Conservation (phyloP, 352 stramenopile genomes). For the Pythium chondricola region DNA sequence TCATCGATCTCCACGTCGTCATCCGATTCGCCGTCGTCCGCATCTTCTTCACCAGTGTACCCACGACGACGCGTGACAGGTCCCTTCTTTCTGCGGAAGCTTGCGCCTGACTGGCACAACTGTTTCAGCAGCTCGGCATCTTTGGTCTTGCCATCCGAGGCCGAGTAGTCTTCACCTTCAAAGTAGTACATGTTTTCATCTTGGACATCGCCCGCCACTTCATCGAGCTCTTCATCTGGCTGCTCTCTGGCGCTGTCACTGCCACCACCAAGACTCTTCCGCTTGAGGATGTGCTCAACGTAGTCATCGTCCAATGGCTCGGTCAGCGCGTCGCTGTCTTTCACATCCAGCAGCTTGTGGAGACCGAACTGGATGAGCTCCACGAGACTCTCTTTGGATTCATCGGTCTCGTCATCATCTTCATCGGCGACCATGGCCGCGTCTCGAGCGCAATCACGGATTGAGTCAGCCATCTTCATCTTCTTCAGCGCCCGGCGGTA, state of each 20-base stretch:
- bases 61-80: conserved; percentile 15
- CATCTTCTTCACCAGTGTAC: conserved; percentile 29
- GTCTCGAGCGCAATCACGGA: conserved; percentile 52
- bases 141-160: conserved; percentile 27
- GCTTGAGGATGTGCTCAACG: conserved; percentile 45
- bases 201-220: conserved; percentile 46
- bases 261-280: conserved; percentile 23
- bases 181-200: conserved; percentile 86
- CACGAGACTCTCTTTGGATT: conserved; percentile 38
- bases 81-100: conserved; percentile 21
- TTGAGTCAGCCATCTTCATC: conserved; percentile 67
- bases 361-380: conserved; percentile 76
- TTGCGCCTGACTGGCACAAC: conserved; percentile 22
- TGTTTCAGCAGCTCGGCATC: conserved; percentile 37
- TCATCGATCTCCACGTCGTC: conserved; percentile 9
- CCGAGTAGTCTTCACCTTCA: conserved; percentile 69
- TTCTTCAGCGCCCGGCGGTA: conserved; percentile 65
- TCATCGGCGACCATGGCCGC: conserved; percentile 13
- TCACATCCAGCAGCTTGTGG: conserved; percentile 49
- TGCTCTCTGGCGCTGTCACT: conserved; percentile 6
- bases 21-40: conserved; percentile 24
- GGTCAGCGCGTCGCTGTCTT: conserved; percentile 26
- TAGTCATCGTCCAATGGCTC: conserved; percentile 53
- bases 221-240: conserved; percentile 33
- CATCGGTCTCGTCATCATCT: conserved; percentile 30